Base-by-base conservation (phyloP, 129 eudicot species). In the Escallonia rubra region DNA sequence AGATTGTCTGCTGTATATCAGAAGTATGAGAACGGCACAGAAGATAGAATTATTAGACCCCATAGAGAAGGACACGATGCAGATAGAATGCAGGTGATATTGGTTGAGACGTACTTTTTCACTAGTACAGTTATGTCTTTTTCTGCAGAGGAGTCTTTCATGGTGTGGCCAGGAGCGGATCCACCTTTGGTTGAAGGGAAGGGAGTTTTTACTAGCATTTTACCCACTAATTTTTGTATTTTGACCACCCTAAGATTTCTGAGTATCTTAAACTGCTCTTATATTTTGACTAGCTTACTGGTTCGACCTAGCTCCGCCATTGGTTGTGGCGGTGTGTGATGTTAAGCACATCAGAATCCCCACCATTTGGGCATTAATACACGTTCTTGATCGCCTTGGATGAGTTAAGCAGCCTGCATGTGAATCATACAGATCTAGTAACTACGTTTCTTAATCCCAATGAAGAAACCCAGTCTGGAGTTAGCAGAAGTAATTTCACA, bases 21-120 rank as follows among this genome's bases (percentile, higher is more conserved):
- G 77, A 90, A 78, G 68, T 82, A 87, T 76, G 80, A 68, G 49
- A 85, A 81, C 66, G 58, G 62, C 59, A 64, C 79, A 64, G 68
- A 81, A 53, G 96, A 91, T 52, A 81, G 88, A 76, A 79, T 94
- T 13, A 63, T 81, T 64, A 51, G 74, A 40, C 97, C 97, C 39
- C 76, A 55, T 63, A 65, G 82, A 67, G 80, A 83, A 63, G 93
- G 83, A 45, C 57, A 67, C 67, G 83, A 74, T 4, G 83, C 81
- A 41, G 92, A 82, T 43, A 74, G 63, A 64, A 80, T 76, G 86
- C 89, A 92, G 96, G 98, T 93, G 4, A 53, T 58, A 4, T 5
- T 5, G 9, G 13, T 73, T 74, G 66, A n/a, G 55, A 53, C n/a
- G 38, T 59, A 56, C 14, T 56, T 2, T 6, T 68, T 46, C 63